Evolutionary conservation across 148 eudicot species (phyloP), one percentile per base, ranked within the genome.

Genomic region (Spergularia bocconei): DNA sequence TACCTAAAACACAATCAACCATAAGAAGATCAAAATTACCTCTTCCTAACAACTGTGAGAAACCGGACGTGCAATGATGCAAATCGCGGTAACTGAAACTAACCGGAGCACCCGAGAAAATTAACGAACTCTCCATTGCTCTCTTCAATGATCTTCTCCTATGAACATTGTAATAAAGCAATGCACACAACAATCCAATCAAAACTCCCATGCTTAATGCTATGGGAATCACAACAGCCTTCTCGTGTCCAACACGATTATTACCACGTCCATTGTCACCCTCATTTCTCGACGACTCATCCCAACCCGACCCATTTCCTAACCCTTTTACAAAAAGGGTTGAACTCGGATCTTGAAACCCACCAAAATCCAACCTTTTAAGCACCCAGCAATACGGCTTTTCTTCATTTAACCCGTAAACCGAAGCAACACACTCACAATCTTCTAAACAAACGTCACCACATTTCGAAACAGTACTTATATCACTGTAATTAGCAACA

Each of bases 351-450:
- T 94, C 96, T 79, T 90, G 88, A 58, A 86, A 94, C 53, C 98
- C 98, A 13, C 98, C 98, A 71, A 84, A 94, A 79, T 89, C 92
- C 85, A 94, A 77, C 53, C 87, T 86, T 71, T 69, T 89, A 62
- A 94, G 67, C 33, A 92, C 78, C 98, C 98, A 94, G 70, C 98
- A 94, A 67, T 89, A 91, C 13, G 97, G 85, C 62, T 85, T 94
- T 73, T 90, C 98, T 70, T 91, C 92, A 29, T 63, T 81, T 9
- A 94, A 80, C 74, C 93, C 98, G 58, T 90, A 90, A 51, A 90
- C 90, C 1, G 98, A 91, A 15, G 96, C 98, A 77, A 94, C 93
- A 82, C 98, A 94, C 16, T 89, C 90, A 21, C 98, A 94, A 36
- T 86, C 87, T 0, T 85, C 82, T 71, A 92, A 81, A 54, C 98